Evolutionary conservation across 2,329 filamentous ascomycete genomes (phyloP).

Genomic region (Penicillium griseofulvum): DNA sequence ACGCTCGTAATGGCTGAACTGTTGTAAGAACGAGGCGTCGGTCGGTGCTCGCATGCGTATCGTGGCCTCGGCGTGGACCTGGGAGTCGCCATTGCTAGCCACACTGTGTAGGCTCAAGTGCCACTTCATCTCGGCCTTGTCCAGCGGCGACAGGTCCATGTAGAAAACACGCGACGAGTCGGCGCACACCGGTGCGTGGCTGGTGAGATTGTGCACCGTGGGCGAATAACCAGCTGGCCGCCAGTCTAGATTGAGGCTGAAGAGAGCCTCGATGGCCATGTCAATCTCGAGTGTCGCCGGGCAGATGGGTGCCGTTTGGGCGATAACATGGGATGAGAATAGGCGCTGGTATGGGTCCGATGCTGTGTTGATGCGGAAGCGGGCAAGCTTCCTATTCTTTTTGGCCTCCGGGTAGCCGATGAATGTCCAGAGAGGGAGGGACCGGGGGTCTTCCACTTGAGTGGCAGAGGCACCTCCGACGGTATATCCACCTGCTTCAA

Average conservation of each 20-base stretch:
- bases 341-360: neutral
- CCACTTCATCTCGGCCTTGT: neutral
- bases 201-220: neutral
- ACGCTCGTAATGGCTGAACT: neutral
- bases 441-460: too few species aligned
- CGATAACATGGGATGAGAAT: slow-evolving; percentile 25
- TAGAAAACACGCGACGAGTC: neutral
- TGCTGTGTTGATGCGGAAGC: neutral
- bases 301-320: slow-evolving; percentile 37
- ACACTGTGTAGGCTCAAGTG: neutral
- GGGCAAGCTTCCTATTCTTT: neutral
- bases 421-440: neutral
- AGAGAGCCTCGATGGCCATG: slow-evolving; percentile 33
- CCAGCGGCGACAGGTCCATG: too few species aligned
- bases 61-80: neutral
- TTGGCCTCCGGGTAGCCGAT: neutral
- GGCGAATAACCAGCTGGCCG: slow-evolving; percentile 2
- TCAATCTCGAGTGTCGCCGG: slow-evolving; percentile 44
- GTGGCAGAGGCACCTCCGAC: too few species aligned
- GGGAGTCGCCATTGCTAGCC: too few species aligned
- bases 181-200: neutral
- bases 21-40: neutral
- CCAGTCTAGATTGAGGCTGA: slow-evolving; percentile 31
- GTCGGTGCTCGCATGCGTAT: too few species aligned
- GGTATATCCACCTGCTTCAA: too few species aligned